Base-by-base conservation (phyloP, 2,329 filamentous ascomycete genomes). In the Aciculosporium take region DNA sequence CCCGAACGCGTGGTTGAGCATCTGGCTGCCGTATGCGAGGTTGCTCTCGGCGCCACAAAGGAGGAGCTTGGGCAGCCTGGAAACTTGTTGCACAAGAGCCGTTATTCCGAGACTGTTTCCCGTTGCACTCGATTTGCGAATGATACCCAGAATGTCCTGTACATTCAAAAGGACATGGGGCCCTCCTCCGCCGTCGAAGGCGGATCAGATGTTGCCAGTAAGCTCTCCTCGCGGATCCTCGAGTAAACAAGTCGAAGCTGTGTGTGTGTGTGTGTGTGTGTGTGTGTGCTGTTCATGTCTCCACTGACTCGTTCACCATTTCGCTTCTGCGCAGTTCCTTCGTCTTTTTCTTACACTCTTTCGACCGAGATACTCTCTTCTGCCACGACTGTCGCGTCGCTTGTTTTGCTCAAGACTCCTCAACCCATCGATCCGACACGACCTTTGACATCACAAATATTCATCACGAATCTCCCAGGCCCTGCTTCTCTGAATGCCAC, bases 381-480 rank as follows among this genome's bases (percentile, higher is more conserved):
- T 25, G 69, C 81, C 35, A 80, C 80, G n/a, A 94, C 87, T 34
- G 75, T 83, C 35, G 81, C 85, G 37, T 94, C 84, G 50, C 79
- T 96, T 48, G 84, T 87, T 43, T 76, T 98, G 53, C 74, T 94
- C 51, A 98, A 98, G 68, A 79, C 86, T 42, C 82, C 89, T 41
- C 78, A 81, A 57, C 84, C 88, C 40, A 84, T 98, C 64, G 85
- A 95, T 60, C 78, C 85, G 45, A 75, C 74, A 52, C 69, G 86
- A 58, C 83, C 88, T 44, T 77, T 98, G 56, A 79, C 81, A 52
- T 81, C 81, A 44, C 91, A 98, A 65, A 79, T 98, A 53, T 86
- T 93, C 56, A 83, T 95, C 56, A 84, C 89, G 60, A 95, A 94
- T 58, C 69, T 98, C 47, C 88, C 91, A 9, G 85, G 89, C 41